Percentiles rank a stretch among this genome's conserved stretches.
phyloP scores from a whole-genome alignment of 306 rosid genomes.

The Sicyos baderoa region DNA sequence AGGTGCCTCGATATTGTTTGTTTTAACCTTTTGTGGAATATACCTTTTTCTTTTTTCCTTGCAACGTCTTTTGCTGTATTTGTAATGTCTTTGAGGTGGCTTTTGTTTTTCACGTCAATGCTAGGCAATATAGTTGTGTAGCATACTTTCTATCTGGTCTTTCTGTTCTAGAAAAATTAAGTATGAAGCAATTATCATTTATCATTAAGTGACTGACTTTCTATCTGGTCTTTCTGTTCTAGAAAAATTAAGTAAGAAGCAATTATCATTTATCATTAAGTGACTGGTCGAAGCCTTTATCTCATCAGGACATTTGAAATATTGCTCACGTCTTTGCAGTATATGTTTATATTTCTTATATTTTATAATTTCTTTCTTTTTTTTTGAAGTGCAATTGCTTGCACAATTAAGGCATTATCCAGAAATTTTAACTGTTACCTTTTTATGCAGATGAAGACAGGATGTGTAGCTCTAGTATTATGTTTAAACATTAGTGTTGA shows the following conservation, averaged over 20 bases:
- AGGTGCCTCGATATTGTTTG: not conserved
- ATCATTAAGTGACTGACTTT: not conserved
- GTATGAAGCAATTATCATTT: not conserved
- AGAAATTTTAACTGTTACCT: conserved; percentile 28
- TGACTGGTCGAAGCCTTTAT: not conserved
- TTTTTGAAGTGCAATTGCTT: not conserved
- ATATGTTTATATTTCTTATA: conserved; percentile 18
- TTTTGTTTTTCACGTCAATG: not conserved
- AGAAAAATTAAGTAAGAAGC: not conserved
- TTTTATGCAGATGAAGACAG: conserved; percentile 94
- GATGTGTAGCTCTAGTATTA: conserved; percentile 93
- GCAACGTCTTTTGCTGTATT: not conserved
- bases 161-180: not conserved
- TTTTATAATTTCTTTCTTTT: conserved; percentile 21
- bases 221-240: not conserved
- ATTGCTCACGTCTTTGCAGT: not conserved
- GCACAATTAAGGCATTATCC: not conserved
- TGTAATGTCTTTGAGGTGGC: not conserved
- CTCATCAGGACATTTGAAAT: conserved; percentile 2
- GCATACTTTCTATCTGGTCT: not conserved
- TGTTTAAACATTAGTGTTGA: conserved; percentile 96
- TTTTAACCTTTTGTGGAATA: not conserved
- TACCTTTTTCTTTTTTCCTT: not conserved
- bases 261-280: not conserved
- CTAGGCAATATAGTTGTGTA: not conserved